A percentile compares a stretch with the other conserved stretches of the same genome.
phyloP scores from a whole-genome alignment of 257 asterid species.

The Penstemon barbatus region DNA sequence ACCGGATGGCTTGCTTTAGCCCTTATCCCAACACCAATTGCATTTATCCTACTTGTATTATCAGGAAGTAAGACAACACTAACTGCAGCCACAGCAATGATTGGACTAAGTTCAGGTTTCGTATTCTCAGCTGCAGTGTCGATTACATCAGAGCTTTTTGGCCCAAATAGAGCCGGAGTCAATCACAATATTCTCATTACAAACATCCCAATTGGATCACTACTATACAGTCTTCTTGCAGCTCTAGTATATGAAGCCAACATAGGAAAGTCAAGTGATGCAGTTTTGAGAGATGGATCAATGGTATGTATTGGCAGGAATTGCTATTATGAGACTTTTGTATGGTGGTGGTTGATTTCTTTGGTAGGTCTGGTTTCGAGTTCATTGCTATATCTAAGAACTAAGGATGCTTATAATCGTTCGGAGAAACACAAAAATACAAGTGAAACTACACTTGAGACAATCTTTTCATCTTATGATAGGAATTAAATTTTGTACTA shows the following conservation, averaged over 20 bases:
- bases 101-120: slow-evolving; percentile 68
- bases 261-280: slow-evolving; percentile 38
- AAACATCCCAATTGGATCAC: slow-evolving; percentile 67
- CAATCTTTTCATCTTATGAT: slow-evolving; percentile 27
- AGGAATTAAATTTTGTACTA: neutral
- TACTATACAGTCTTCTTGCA: slow-evolving; percentile 64
- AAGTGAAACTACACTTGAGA: slow-evolving; percentile 20
- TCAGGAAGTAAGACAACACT: slow-evolving; percentile 43
- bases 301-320: slow-evolving; percentile 56
- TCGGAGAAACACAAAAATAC: slow-evolving; percentile 34
- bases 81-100: slow-evolving; percentile 48
- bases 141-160: slow-evolving; percentile 64
- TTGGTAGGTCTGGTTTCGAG: slow-evolving; percentile 52
- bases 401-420: slow-evolving; percentile 46
- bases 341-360: slow-evolving; percentile 63
- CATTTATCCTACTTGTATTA: slow-evolving; percentile 50
- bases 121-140: slow-evolving; percentile 61
- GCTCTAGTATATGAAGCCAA: slow-evolving; percentile 54
- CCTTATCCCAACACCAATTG: slow-evolving; percentile 50
- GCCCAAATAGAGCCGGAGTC: slow-evolving; percentile 61
- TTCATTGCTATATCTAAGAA: slow-evolving; percentile 47
- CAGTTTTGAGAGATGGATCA: slow-evolving; percentile 38
- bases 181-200: slow-evolving; percentile 71
- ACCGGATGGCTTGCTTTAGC: slow-evolving; percentile 61
- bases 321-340: slow-evolving; percentile 55